Percentiles rank a stretch among this genome's conserved stretches.
These are phyloP conservation scores for Lotus japonicus DNA, from an alignment of 306 rosid genomes.

Conservation along the genomic window DNA sequence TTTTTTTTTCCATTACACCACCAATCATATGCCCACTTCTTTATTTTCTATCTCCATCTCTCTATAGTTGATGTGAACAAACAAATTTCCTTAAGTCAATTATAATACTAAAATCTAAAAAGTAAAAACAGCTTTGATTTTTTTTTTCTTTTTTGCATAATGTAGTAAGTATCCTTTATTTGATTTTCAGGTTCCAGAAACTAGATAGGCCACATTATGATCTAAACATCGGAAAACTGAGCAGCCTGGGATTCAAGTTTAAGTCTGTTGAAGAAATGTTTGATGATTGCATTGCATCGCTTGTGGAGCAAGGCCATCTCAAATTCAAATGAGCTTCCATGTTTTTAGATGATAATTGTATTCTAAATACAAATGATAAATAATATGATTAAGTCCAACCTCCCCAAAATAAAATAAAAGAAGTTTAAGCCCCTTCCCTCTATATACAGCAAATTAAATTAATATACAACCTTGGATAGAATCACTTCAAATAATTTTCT, in stretches of 20 bases:
- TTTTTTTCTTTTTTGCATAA: too few relatives aligned
- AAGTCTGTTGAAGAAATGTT: constrained; percentile 69
- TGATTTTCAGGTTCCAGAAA: constrained; percentile 49
- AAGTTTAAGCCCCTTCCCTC: not conserved
- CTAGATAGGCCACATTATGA: constrained; percentile 49
- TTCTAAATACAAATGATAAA: not conserved
- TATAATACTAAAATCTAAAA: too few relatives aligned
- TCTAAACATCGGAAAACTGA: constrained; percentile 44
- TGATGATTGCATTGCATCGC: constrained; percentile 66
- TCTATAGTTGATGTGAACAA: too few relatives aligned
- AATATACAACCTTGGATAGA: too few relatives aligned
- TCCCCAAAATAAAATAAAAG: not conserved
- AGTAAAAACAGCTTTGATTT: too few relatives aligned
- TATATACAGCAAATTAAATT: too few relatives aligned
- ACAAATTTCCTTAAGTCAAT: too few relatives aligned
- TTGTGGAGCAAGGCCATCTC: constrained; percentile 45
- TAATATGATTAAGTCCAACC: not conserved
- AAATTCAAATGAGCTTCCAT: not conserved
- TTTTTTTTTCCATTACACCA: too few relatives aligned
- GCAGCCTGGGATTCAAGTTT: constrained; percentile 56
- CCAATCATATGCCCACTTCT: too few relatives aligned
- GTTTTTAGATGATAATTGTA: not conserved
- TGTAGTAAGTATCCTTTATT: not conserved
- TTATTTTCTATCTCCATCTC: too few relatives aligned
- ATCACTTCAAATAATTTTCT: too few relatives aligned